Base-by-base conservation (phyloP, 352 stramenopile species). In the Phytopythium oedochilum region DNA sequence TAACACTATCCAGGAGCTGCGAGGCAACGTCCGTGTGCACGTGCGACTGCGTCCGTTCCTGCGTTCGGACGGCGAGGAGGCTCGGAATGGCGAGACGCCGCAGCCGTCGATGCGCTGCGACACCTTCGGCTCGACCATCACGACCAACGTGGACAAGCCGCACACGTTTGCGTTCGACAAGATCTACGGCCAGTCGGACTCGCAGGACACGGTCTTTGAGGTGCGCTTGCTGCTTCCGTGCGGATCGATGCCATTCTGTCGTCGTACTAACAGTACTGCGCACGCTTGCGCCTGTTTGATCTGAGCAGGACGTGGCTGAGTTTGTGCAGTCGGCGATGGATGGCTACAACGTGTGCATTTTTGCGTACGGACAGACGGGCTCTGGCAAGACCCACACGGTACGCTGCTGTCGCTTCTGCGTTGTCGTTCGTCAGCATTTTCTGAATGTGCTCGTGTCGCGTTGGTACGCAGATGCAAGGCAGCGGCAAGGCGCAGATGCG, bases 1-100 rank as follows among this genome's bases (percentile, higher is more conserved):
- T 79, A 99, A 99, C 76, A 91, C 88, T n/a, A 98, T 99, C 44
- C 96, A 99, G 75, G 97, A 99, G 62, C 77, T 99, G 25, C 88
- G 97, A 23, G 98, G 97, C 39, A 99, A 99, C 61, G 97, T 99
- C 63, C 91, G 98, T 34, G 97, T 99, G 4, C 98, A 98, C 66
- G 96, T 97, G 12, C 80, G 96, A 2, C 66, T 99, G 64, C 84
- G 96, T 49, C 96, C 96, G 12, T 93, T 98, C 57, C 54, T 98
- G 50, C 78, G 80, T 18, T 92, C 86, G 22, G 92, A 98, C 52
- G 78, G 83, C 26, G 58, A 63, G 15, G 77, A 92, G 70, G 70
- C 47, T 3, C 39, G 51, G 14, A 43, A 35, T 15, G 68, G 59
- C 1, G 74, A 89, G 32, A 75, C 63, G 40, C 78, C 83, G 0